Evolutionary conservation across 2,329 filamentous ascomycete species (phyloP).

Genomic region (Calonectria pseudoturangicola): DNA sequence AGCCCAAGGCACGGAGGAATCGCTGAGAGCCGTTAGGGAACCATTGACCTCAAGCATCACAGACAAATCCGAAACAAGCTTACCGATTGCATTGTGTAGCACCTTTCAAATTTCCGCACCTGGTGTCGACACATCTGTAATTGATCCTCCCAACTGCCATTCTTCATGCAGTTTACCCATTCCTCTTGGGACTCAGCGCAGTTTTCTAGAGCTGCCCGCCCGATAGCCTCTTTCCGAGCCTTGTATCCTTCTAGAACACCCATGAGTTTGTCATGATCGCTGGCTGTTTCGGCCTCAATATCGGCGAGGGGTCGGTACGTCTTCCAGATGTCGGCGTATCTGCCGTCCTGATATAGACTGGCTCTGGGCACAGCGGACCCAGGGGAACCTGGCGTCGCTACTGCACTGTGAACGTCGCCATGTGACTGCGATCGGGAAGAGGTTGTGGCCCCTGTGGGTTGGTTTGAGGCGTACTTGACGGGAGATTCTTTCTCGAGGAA

Average conservation of each 20-base stretch:
- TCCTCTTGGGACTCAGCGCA: constrained; percentile 91
- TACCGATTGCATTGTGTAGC: constrained; percentile 91
- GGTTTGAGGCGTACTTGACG: constrained; percentile 74
- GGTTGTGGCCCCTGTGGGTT: constrained; percentile 45
- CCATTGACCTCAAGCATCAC: background rate
- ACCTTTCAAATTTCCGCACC: constrained; percentile 86
- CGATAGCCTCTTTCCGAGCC: constrained; percentile 85
- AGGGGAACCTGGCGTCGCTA: constrained; percentile 43
- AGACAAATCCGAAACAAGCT: constrained; percentile 48
- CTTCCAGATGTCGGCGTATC: constrained; percentile 92
- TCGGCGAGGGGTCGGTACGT: constrained; percentile 85
- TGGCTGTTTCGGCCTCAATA: constrained; percentile 81
- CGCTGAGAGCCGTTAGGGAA: constrained; percentile 71
- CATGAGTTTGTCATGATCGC: constrained; percentile 86
- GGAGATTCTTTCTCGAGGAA: constrained; percentile 90
- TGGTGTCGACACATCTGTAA: constrained; percentile 89
- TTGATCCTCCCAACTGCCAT: constrained; percentile 79
- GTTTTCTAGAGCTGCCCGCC: constrained; percentile 91
- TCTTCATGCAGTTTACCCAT: constrained; percentile 87
- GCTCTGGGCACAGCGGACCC: constrained; percentile 65
- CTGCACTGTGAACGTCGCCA: constrained; percentile 38
- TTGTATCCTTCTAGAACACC: constrained; percentile 91
- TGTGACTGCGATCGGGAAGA: constrained; percentile 38
- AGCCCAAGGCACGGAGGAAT: constrained; percentile 93
- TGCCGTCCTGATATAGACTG: constrained; percentile 76